Conservation (phyloP, 2,329 filamentous ascomycete genomes). For the Phialemoniopsis sp. region DNA sequence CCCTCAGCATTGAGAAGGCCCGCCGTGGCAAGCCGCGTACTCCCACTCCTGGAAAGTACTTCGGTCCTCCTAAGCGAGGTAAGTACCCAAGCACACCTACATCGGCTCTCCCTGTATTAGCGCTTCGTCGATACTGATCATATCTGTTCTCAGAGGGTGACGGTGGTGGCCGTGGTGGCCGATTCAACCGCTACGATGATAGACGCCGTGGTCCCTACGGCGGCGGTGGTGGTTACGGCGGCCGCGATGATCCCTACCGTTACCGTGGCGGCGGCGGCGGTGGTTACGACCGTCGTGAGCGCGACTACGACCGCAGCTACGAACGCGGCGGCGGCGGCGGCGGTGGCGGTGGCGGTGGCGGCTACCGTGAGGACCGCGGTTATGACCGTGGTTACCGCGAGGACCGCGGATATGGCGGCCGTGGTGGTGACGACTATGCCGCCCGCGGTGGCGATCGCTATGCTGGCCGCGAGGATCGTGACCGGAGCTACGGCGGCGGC, state of each 20-base stretch:
- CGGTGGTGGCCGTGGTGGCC: slow-evolving; percentile 42
- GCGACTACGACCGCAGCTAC: slow-evolving; percentile 27
- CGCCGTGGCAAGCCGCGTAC: slow-evolving; percentile 91
- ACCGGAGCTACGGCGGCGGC: slow-evolving; percentile 28
- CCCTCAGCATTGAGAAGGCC: slow-evolving; percentile 97
- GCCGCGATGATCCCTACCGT: slow-evolving; percentile 55
- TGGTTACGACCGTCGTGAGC: slow-evolving; percentile 21
- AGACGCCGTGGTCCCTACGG: slow-evolving; percentile 60
- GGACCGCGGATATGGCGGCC: slow-evolving; percentile 44
- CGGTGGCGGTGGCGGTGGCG: slow-evolving; percentile 9
- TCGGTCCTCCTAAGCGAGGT: slow-evolving; percentile 97
- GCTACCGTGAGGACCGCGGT: slow-evolving; percentile 27
- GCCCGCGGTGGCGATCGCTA: slow-evolving; percentile 37
- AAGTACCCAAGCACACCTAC: slow-evolving; percentile 30
- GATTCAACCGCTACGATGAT: slow-evolving; percentile 59
- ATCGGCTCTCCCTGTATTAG: not conserved
- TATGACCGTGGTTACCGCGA: slow-evolving; percentile 34
- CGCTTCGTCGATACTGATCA: slow-evolving; percentile 32
- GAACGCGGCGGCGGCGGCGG: slow-evolving; percentile 28
- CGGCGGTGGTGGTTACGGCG: slow-evolving; percentile 32
- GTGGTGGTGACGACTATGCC: slow-evolving; percentile 41
- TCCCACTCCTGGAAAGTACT: slow-evolving; percentile 98
- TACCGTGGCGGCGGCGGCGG: slow-evolving; percentile 40
- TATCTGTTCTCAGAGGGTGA: slow-evolving; percentile 26
- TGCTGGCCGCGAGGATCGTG: slow-evolving; percentile 36